These are phyloP conservation scores for Tulasnella calospora DNA, from an alignment of 768 basidiomycete genomes.

Conservation along the genomic window DNA sequence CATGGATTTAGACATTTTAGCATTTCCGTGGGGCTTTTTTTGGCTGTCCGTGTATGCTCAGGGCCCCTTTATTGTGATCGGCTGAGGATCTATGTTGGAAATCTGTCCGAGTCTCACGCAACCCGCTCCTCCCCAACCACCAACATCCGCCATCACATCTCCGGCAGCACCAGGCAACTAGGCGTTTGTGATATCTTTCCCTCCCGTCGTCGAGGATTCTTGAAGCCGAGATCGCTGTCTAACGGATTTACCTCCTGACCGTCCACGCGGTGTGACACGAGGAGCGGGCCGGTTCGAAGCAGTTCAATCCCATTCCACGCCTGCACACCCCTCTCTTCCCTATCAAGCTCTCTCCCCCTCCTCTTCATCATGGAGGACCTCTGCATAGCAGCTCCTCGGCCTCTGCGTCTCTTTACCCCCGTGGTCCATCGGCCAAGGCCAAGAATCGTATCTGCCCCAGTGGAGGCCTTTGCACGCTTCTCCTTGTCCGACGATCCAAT, in stretches of 20 bases:
- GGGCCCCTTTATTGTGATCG: background rate
- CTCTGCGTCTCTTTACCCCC: slow-evolving; percentile 19
- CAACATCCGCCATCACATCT: background rate
- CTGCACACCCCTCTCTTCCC: background rate
- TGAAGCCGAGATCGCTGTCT: background rate
- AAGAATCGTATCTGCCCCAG: slow-evolving; percentile 19
- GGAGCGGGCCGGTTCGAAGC: slow-evolving; percentile 6
- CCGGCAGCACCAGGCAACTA: background rate
- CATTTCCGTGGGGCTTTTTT: background rate
- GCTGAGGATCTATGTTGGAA: background rate
- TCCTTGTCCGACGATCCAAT: slow-evolving; percentile 1
- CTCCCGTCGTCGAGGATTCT: background rate
- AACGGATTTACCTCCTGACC: background rate
- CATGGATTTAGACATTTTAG: background rate
- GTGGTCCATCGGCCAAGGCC: background rate
- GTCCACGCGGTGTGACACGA: background rate
- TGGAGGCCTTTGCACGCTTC: slow-evolving; percentile 20
- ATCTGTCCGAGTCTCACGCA: background rate
- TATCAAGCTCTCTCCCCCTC: slow-evolving; percentile 3
- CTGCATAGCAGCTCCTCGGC: slow-evolving; percentile 23
- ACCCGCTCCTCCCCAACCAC: background rate
- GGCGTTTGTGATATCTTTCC: background rate
- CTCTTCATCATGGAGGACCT: slow-evolving; percentile 22
- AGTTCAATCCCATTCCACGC: slow-evolving; percentile 4
- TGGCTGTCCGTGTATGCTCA: background rate